Percentiles rank a stretch among this genome's conserved stretches.
Conservation (phyloP, 257 asterid genomes). For the Scutellaria minor region DNA sequence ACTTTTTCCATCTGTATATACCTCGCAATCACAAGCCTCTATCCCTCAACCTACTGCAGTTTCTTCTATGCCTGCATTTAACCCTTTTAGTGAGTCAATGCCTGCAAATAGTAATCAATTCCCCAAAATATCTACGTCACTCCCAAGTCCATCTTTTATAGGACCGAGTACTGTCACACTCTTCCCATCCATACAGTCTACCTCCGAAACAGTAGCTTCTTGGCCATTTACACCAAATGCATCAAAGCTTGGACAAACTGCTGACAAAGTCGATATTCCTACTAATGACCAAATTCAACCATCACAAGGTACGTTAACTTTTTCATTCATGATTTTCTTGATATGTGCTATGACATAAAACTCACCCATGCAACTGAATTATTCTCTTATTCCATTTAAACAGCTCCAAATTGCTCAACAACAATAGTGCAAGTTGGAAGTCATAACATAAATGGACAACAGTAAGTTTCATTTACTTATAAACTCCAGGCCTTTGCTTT, state of each 20-base stretch:
- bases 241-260: constrained; percentile 27
- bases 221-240: constrained; percentile 13
- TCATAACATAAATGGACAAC: constrained; percentile 31
- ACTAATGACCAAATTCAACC: constrained; percentile 11
- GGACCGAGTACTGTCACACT: constrained; percentile 1
- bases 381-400: constrained; percentile 14
- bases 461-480: constrained; percentile 27
- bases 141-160: background rate
- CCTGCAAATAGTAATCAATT: background rate
- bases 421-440: background rate
- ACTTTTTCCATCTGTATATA: constrained; percentile 9
- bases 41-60: constrained; percentile 13
- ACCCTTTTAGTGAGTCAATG: constrained; percentile 16
- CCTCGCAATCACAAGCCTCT: constrained; percentile 22
- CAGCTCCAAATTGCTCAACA: constrained; percentile 24
- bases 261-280: constrained; percentile 9
- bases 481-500: constrained; percentile 1
- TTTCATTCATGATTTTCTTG: background rate
- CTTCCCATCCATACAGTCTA: constrained; percentile 29
- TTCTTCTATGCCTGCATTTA: constrained; percentile 21
- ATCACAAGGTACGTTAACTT: constrained; percentile 25
- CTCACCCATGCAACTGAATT: constrained; percentile 1
- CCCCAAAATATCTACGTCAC: background rate
- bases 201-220: constrained; percentile 31
- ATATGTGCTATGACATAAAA: background rate